Base-by-base conservation (phyloP, 2,329 filamentous ascomycete genomes). In the Dichotomopilus funicola region DNA sequence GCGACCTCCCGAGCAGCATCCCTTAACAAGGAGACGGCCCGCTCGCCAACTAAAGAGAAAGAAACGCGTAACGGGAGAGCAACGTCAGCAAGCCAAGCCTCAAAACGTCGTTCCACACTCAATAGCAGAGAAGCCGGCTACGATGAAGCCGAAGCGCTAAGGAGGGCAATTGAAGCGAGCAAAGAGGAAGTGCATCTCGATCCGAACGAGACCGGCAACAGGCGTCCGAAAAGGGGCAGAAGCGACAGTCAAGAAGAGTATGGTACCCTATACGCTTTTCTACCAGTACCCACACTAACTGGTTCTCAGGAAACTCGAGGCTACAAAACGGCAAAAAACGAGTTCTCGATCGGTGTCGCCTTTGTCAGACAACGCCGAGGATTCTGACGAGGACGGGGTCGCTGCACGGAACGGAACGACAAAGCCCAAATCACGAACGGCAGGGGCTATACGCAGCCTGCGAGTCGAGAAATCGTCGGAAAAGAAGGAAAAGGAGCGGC, bases 191-290 rank as follows among this genome's bases (percentile, higher is more conserved):
- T 80, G 9, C 76, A 78, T 48, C 71, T 75, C 10, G 75, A 76
- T 9, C 71, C 77, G 37, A 67, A 69, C 10, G 83, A 86, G 51
- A 75, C 71, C 38, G 75, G 75, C 41, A 79, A 74, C 51, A 80
- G 87, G 61, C 83, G 88, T 66, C 79, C 83, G 31, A 99, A 99
- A 74, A 80, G 94, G 66, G 86, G 85, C 59, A 83, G 92, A 59
- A 95, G 94, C 66, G 90, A 94, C 59, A 96, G 90, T 67, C 91
- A 96, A 80, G 89, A 95, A 92, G 97, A 79, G 72, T 90, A 83
- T 35, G 48, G 10, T 10, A 6, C 11, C 7, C 10, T 42, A 10
- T 40, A 19, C 40, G 10, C 41, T 34, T 41, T 51, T 56, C 51
- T 48, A 35, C 4, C 9, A 6, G 4, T 1, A 5, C 9, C 6